A percentile compares a stretch with the other conserved stretches of the same genome.
Conservation (phyloP, 2,329 filamentous ascomycete genomes). For the Colletotrichum sidae region DNA sequence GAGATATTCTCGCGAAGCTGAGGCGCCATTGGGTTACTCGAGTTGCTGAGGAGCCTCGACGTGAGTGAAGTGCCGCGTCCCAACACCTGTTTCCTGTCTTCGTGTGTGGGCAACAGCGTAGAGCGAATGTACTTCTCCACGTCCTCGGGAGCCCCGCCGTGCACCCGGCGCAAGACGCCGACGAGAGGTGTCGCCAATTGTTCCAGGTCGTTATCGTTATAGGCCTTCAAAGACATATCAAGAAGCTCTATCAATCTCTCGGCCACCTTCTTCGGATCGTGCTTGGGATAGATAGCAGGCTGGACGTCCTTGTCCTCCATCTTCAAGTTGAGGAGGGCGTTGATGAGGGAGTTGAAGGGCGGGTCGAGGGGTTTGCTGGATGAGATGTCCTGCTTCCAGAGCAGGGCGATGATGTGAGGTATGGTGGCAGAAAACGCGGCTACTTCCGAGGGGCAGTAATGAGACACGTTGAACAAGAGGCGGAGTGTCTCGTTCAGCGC, state of each 20-base stretch:
- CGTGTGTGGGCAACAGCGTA: slow-evolving; percentile 79
- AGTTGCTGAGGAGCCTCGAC: slow-evolving; percentile 81
- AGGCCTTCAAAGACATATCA: slow-evolving; percentile 71
- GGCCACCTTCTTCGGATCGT: slow-evolving; percentile 68
- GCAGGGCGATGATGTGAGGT: slow-evolving; percentile 75
- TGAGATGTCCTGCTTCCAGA: slow-evolving; percentile 70
- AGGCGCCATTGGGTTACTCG: slow-evolving; percentile 77
- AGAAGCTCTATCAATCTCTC: slow-evolving; percentile 78
- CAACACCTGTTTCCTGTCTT: slow-evolving; percentile 81
- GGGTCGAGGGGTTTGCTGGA: slow-evolving; percentile 76
- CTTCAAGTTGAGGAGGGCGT: slow-evolving; percentile 84
- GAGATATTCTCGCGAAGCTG: slow-evolving; percentile 81
- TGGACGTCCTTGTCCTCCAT: slow-evolving; percentile 66
- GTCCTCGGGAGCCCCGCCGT: slow-evolving; percentile 73
- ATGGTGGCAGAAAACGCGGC: slow-evolving; percentile 75
- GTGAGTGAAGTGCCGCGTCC: slow-evolving; percentile 81
- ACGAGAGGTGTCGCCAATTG: slow-evolving; percentile 77
- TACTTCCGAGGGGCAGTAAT: slow-evolving; percentile 74
- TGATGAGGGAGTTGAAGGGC: slow-evolving; percentile 78
- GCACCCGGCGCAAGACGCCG: slow-evolving; percentile 78
- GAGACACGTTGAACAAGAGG: slow-evolving; percentile 88
- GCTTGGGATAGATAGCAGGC: slow-evolving; percentile 74
- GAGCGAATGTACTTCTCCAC: slow-evolving; percentile 73
- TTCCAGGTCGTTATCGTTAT: slow-evolving; percentile 79
- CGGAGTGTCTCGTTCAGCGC: slow-evolving; percentile 88